A percentile compares a stretch with the other conserved stretches of the same genome.
phyloP scores from a whole-genome alignment of 768 basidiomycete genomes.

The Leccinum ochraceum region DNA sequence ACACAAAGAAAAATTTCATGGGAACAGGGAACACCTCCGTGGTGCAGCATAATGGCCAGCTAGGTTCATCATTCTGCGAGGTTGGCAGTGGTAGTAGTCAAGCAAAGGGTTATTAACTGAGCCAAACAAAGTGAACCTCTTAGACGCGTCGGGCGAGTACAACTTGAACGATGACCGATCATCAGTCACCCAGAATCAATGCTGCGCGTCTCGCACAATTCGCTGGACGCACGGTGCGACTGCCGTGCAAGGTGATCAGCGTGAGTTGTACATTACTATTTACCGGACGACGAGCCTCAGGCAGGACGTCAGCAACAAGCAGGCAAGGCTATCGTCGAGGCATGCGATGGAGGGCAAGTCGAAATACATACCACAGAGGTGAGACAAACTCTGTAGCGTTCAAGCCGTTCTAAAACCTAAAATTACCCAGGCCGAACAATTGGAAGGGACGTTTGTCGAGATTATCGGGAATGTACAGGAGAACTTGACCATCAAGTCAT shows the following conservation, averaged over 20 bases:
- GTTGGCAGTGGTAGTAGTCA: too few species aligned
- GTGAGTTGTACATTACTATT: constrained; percentile 33
- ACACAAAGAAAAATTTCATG: too few species aligned
- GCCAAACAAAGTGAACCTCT: constrained; percentile 3
- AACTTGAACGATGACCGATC: constrained; percentile 29
- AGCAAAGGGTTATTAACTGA: too few species aligned
- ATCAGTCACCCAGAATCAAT: constrained; percentile 57
- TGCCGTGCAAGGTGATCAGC: constrained; percentile 62
- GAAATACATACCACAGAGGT: constrained; percentile 45
- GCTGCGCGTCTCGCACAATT: constrained; percentile 55
- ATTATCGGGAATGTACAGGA: constrained; percentile 63
- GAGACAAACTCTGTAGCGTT: constrained; percentile 12
- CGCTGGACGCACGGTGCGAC: constrained; percentile 53
- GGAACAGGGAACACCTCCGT: too few species aligned
- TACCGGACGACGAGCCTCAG: neutral
- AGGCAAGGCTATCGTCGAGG: constrained; percentile 55
- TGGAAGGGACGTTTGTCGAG: constrained; percentile 61
- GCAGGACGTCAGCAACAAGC: constrained; percentile 35
- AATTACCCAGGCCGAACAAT: constrained; percentile 39
- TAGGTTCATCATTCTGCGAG: too few species aligned
- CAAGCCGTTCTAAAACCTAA: constrained; percentile 1
- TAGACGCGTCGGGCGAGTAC: constrained; percentile 13
- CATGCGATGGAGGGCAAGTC: constrained; percentile 68
- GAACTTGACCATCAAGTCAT: constrained; percentile 56
- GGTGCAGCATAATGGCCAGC: too few species aligned